Conservation (phyloP, 2,329 filamentous ascomycete species). For the Tolypocladium tundrense region DNA sequence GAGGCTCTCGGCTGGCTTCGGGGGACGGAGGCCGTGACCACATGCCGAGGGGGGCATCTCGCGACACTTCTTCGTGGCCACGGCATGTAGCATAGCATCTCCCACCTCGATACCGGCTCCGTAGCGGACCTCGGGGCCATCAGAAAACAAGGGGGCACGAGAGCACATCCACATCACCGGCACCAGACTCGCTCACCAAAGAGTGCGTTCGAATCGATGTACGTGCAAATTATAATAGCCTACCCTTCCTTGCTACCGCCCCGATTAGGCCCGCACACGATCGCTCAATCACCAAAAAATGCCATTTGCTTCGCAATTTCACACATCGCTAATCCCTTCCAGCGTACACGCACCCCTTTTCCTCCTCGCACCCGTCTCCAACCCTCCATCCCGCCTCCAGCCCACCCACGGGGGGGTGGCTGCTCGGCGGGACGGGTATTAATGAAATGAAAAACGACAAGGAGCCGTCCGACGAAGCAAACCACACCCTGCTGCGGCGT, state of each 20-base stretch:
- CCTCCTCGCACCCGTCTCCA: not conserved
- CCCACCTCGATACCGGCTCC: too few relatives aligned
- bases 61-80: too few relatives aligned
- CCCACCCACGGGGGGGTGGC: not conserved
- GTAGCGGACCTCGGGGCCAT: not conserved
- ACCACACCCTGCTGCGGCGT: not conserved
- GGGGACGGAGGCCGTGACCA: slow-evolving; percentile 13
- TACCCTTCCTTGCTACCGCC: not conserved
- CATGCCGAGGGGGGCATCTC: not conserved
- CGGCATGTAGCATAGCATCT: not conserved
- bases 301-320: slow-evolving; percentile 3
- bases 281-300: not conserved
- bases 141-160: not conserved
- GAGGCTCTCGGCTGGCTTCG: slow-evolving; percentile 22
- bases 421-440: not conserved
- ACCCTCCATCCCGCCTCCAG: not conserved
- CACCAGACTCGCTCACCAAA: not conserved
- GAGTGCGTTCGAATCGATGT: not conserved
- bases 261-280: not conserved
- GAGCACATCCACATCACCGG: not conserved
- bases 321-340: slow-evolving; percentile 3
- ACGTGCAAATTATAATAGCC: not conserved
- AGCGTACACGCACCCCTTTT: not conserved
- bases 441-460: not conserved
- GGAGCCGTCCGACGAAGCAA: not conserved